phyloP scores from a whole-genome alignment of 2,329 filamentous ascomycete species.

The Aspergillus brunneoviolaceus region DNA sequence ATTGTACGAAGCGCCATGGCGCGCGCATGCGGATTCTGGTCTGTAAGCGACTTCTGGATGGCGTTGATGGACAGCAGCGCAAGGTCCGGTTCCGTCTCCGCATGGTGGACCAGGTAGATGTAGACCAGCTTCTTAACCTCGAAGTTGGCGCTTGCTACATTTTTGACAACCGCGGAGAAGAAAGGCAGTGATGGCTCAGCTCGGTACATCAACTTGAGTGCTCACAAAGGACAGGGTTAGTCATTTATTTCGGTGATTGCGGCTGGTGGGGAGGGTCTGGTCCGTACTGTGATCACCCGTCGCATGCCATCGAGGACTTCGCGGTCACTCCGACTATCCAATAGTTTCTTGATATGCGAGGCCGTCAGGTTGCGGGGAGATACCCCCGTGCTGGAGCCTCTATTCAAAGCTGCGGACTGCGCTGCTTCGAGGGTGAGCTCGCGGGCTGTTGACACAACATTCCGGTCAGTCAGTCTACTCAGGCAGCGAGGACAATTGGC shows the following conservation, averaged over 20 bases:
- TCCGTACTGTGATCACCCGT: constrained; percentile 75
- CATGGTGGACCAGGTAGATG: constrained; percentile 95
- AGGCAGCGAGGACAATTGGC: constrained; percentile 4
- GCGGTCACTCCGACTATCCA: constrained; percentile 89
- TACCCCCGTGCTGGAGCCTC: constrained; percentile 54
- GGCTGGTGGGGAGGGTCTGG: constrained; percentile 1
- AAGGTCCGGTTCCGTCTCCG: constrained; percentile 92
- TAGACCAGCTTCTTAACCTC: constrained; percentile 98
- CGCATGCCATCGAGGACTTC: constrained; percentile 91
- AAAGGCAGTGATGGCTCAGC: constrained; percentile 84
- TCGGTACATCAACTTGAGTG: constrained; percentile 83
- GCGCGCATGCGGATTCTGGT: constrained; percentile 84
- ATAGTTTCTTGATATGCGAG: constrained; percentile 87
- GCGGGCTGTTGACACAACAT: constrained; percentile 62
- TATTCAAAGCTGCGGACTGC: constrained; percentile 69
- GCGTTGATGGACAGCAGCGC: constrained; percentile 97
- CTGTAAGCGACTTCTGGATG: constrained; percentile 95
- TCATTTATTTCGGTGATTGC: constrained; percentile 16
- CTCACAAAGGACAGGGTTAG: neutral
- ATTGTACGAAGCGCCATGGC: constrained; percentile 93
- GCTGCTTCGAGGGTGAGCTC: constrained; percentile 97
- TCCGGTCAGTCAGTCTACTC: constrained; percentile 18
- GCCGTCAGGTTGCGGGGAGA: constrained; percentile 67
- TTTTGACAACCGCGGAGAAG: constrained; percentile 98
- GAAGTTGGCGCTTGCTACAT: constrained; percentile 88